Conservation (phyloP, 23 red algal genomes). For the Pyropia yezoensis region DNA sequence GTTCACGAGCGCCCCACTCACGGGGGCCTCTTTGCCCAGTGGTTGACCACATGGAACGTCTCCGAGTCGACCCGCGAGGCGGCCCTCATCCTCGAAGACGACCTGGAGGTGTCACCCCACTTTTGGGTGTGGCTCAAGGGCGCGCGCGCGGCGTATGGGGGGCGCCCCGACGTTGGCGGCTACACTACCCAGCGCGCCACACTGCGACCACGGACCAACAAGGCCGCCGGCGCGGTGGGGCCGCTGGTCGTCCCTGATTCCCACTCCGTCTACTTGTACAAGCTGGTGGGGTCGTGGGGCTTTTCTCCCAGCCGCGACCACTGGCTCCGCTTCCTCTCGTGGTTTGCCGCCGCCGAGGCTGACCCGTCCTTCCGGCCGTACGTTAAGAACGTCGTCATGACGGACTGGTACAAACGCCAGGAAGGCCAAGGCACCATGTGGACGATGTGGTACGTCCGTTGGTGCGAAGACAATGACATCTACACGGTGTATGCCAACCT, state of each 20-base stretch:
- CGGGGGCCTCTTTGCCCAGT: slow-evolving; percentile 49
- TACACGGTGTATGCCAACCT: slow-evolving; percentile 54
- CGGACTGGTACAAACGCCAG: slow-evolving; percentile 65
- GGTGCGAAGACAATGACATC: slow-evolving; percentile 33
- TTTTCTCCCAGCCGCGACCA: slow-evolving; percentile 48
- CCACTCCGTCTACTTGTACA: slow-evolving; percentile 41
- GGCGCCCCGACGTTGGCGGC: slow-evolving; percentile 38
- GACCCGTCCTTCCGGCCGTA: slow-evolving; percentile 30
- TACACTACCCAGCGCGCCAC: slow-evolving; percentile 52
- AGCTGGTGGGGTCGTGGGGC: slow-evolving; percentile 61
- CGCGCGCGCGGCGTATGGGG: slow-evolving; percentile 43
- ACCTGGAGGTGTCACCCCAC: slow-evolving; percentile 56
- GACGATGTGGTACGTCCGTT: slow-evolving; percentile 67
- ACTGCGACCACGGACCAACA: slow-evolving; percentile 35
- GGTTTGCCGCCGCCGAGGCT: slow-evolving; percentile 14
- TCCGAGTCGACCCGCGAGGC: slow-evolving; percentile 40
- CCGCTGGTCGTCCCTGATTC: slow-evolving; percentile 15
- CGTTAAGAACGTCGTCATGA: slow-evolving; percentile 41
- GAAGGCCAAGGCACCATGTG: slow-evolving; percentile 50
- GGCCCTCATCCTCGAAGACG: slow-evolving; percentile 66
- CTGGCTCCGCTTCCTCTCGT: slow-evolving; percentile 54
- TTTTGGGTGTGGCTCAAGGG: slow-evolving; percentile 52
- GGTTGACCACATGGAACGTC: slow-evolving; percentile 63
- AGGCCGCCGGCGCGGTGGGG: slow-evolving; percentile 27
- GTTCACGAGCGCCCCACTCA: slow-evolving; percentile 40